phyloP scores from a whole-genome alignment of 768 basidiomycete genomes.

The Vararia minispora region DNA sequence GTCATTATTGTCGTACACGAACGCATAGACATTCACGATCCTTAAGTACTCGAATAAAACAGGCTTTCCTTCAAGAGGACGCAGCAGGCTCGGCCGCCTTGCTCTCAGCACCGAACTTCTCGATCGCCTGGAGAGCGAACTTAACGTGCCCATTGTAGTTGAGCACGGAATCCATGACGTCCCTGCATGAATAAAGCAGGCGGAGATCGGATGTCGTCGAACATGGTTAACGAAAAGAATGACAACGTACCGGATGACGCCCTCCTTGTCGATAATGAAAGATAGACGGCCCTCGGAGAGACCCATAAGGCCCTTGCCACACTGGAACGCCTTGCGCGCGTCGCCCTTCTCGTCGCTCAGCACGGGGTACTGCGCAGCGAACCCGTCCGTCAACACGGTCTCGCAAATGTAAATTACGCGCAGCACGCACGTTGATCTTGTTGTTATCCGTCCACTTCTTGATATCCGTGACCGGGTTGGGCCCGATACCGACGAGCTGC shows the following conservation, averaged over 20 bases:
- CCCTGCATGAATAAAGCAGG: slow-evolving; percentile 26
- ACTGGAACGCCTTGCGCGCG: slow-evolving; percentile 50
- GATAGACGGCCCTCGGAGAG: slow-evolving; percentile 56
- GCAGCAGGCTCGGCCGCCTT: neutral
- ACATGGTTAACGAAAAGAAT: neutral
- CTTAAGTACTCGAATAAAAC: no score
- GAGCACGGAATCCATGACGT: slow-evolving; percentile 44
- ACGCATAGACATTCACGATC: no score
- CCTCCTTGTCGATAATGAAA: slow-evolving; percentile 64
- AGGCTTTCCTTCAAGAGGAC: neutral
- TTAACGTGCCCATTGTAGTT: slow-evolving; percentile 47
- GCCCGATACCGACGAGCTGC: slow-evolving; percentile 62
- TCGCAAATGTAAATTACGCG: neutral
- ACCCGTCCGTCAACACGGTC: neutral
- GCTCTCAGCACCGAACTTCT: slow-evolving; percentile 28
- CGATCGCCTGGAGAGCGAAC: slow-evolving; percentile 54
- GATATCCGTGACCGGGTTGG: slow-evolving; percentile 63
- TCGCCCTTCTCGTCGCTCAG: slow-evolving; percentile 59
- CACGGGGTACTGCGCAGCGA: slow-evolving; percentile 51
- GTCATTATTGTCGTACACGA: no score
- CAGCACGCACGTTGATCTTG: slow-evolving; percentile 42
- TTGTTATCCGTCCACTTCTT: slow-evolving; percentile 64
- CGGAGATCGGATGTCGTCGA: slow-evolving; percentile 3
- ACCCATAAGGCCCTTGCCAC: slow-evolving; percentile 62
- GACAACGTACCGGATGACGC: slow-evolving; percentile 44